These are phyloP conservation scores for Leccinum incarnatum DNA, from an alignment of 768 basidiomycete species.

Conservation along the genomic window DNA sequence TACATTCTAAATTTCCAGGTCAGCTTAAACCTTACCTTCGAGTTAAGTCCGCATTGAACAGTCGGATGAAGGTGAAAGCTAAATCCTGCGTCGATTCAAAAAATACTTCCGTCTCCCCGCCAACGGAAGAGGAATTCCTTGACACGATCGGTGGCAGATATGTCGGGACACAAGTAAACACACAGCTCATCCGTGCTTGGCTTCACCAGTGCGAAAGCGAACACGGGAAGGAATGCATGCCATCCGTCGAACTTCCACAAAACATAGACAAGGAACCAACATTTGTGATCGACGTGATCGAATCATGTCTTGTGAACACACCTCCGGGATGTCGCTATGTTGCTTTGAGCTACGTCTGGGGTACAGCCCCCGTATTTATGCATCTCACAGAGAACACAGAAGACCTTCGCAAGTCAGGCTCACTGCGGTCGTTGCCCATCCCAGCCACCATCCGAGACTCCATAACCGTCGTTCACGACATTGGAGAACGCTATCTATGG, in stretches of 20 bases:
- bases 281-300: slow-evolving; percentile 15
- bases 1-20: slow-evolving; percentile 13
- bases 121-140: slow-evolving; percentile 4
- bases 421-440: slow-evolving; percentile 6
- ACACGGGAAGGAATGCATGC: slow-evolving; percentile 7
- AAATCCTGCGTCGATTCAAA: neutral
- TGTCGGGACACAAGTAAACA: slow-evolving; percentile 1
- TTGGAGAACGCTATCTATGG: slow-evolving; percentile 28
- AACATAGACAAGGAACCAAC: slow-evolving; percentile 1
- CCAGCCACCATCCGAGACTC: slow-evolving; percentile 26
- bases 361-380: slow-evolving; percentile 6
- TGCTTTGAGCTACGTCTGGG: slow-evolving; percentile 26
- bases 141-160: slow-evolving; percentile 12
- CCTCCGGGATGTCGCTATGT: slow-evolving; percentile 22
- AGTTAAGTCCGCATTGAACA: neutral
- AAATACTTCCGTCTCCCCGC: neutral
- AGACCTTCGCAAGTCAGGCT: slow-evolving; percentile 4
- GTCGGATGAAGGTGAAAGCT: slow-evolving; percentile 5
- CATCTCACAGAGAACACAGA: slow-evolving; percentile 10
- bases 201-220: slow-evolving; percentile 15
- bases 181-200: slow-evolving; percentile 13
- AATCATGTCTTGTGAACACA: slow-evolving; percentile 16
- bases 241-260: neutral
- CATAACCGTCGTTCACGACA: slow-evolving; percentile 15
- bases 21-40: neutral